Base-by-base conservation (phyloP, 495 filamentous ascomycete species). In the Parachaetomium inaequale region DNA sequence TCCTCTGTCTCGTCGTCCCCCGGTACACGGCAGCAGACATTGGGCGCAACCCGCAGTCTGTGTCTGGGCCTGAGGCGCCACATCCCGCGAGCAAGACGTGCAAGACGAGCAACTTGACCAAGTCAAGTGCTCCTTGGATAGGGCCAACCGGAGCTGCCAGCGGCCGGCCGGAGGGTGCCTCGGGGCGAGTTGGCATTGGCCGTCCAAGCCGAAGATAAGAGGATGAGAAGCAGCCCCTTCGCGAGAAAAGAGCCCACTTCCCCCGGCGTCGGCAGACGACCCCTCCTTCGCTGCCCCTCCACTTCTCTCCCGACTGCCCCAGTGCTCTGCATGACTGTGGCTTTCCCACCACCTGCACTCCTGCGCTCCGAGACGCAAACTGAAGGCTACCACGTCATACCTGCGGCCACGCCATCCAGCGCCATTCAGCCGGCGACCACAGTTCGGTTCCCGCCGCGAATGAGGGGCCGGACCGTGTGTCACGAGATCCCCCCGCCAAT, bases 401-500 rank as follows among this genome's bases (percentile, higher is more conserved):
- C 51, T 25, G 10, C 61, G 38, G 17, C 52, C 34, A 40, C 23
- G 17, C 52, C 34, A 23, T 32, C 11, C 52, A 40, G 52, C 55
- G 57, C 57, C 57, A 67, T 67, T 67, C 67, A 71, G 58, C 67
- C 69, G 60, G 59, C 50, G 53, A 45, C 58, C n/a, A 50, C 55
- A 25, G 45, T 38, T 51, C 62, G 51, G 58, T 53, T 59, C 31
- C 47, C 49, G 61, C 63, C 46, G 65, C 69, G 67, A 72, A 69
- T 70, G 63, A 61, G 60, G 58, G 55, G 55, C 50, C 36, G 53
- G 52, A 15, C 57, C 49, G 42, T 31, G 59, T 69, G 69, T 72
- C 69, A 72, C 67, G 63, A 63, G 69, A 59, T 47, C 59, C 31
- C 50, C 63, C 47, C 57, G 59, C 69, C 69, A 71, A 71, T 71